These are phyloP conservation scores for Neoboletus magnificus DNA, from an alignment of 768 basidiomycete species.

Conservation along the genomic window DNA sequence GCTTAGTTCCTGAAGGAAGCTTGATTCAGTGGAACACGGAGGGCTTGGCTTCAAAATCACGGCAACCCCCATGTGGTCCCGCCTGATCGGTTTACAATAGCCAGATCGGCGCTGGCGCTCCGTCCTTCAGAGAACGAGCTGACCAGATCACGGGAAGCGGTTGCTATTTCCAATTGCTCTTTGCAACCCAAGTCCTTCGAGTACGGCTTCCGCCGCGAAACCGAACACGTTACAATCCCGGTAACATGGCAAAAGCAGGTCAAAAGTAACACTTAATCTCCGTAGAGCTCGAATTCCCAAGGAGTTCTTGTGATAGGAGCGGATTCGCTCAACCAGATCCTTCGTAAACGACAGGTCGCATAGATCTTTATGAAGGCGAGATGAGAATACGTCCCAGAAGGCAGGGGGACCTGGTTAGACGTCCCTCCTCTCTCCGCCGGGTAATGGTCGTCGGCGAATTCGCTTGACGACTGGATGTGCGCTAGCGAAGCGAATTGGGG, in stretches of 20 bases:
- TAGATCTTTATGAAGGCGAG: conserved; percentile 73
- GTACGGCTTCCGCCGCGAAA: conserved; percentile 17
- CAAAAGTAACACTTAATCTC: conserved; percentile 27
- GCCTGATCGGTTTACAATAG: conserved; percentile 13
- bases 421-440: conserved; percentile 20
- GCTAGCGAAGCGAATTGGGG: conserved; percentile 57
- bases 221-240: conserved; percentile 20
- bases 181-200: conserved; percentile 17
- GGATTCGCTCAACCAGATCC: conserved; percentile 71
- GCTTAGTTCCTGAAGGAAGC: conserved; percentile 13
- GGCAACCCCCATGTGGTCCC: conserved; percentile 18
- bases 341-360: conserved; percentile 70
- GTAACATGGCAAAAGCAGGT: conserved; percentile 11
- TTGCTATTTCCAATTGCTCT: conserved; percentile 19
- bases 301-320: conserved; percentile 52
- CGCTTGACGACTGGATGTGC: conserved; percentile 25
- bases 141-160: conserved; percentile 16
- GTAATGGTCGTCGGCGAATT: conserved; percentile 18
- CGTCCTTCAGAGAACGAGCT: conserved; percentile 7
- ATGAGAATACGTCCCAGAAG: conserved; percentile 59
- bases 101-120: conserved; percentile 23
- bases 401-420: conserved; percentile 31
- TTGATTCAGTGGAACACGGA: conserved; percentile 2
- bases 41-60: conserved; percentile 2
- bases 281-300: conserved; percentile 77